Evolutionary conservation across 1,139 yeast species (phyloP), one percentile per base, ranked within the genome.

Genomic region (Taphrina betulina): DNA sequence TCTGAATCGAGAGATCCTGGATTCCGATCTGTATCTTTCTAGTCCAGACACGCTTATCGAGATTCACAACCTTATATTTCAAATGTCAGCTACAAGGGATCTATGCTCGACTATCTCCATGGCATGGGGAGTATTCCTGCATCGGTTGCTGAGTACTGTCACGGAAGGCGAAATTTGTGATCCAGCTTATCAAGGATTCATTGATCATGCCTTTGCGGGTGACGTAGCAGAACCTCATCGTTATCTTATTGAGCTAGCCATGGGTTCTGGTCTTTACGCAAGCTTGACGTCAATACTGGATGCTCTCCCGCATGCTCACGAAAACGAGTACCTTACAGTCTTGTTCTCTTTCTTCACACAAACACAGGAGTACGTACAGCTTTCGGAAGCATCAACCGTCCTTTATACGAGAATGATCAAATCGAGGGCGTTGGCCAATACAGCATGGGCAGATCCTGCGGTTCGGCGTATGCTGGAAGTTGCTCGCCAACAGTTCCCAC

Each of bases 51-150:
- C 24, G 19, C 17, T 50, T 3, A 26, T 14, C n/a, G 26, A 16
- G 7, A 14, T 40, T 17, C 54, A 50, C 20, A 29, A 40, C 12
- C 22, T 29, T 3, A 16, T 50, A 12, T 33, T 50, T n/a, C 26
- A 31, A 10, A 5, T 50, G 33, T 17, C 46, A 2, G 8, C 4
- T 10, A 33, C 46, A 22, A 23, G 31, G 20, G 12, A 17, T 3
- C 22, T 20, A 5, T 33, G 41, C 5, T 3, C 44, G 35, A 26
- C 33, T 5, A 23, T 40, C 3, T 19, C 31, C 16, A 50, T 50
- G 54, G 45, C 54, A n/a, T 50, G 54, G 54, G 54, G 54, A 34
- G 40, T 40, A 20, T 50, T 22, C 34, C 46, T 50, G 10, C 54
- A 50, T 24, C 33, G 36, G 22, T 33, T 31, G 5, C 34, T 50